A percentile compares a stretch with the other conserved stretches of the same genome.
These are phyloP conservation scores for Nelumbo lutea DNA, from an alignment of 164 flowering plant genomes.

Conservation along the genomic window DNA sequence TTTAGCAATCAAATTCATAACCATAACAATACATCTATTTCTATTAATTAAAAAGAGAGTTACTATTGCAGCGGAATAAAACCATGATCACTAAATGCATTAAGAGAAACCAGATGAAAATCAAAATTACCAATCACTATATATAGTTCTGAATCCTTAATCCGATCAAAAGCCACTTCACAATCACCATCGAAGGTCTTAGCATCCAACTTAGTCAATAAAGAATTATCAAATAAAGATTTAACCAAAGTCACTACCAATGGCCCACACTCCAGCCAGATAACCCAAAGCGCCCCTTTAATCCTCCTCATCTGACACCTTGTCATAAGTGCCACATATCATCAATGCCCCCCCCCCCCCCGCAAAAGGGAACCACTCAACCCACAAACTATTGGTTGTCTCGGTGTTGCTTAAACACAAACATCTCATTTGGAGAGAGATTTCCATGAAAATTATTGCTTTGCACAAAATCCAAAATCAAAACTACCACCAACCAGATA, in stretches of 20 bases:
- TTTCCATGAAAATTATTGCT: constrained; percentile 59
- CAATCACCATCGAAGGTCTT: constrained; percentile 13
- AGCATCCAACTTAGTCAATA: constrained; percentile 32
- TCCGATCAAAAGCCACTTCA: constrained; percentile 17
- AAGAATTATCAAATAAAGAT: constrained; percentile 38
- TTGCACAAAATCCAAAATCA: constrained; percentile 63
- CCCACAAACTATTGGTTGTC: constrained; percentile 29
- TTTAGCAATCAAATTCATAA: no score
- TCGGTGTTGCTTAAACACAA: constrained; percentile 38
- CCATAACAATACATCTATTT: no score
- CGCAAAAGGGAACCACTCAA: constrained; percentile 64
- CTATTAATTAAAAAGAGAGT: no score
- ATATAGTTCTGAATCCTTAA: constrained; percentile 53
- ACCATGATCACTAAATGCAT: no score
- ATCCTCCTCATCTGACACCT: constrained; percentile 58
- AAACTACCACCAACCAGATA: constrained; percentile 51
- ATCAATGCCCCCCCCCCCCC: constrained; percentile 75
- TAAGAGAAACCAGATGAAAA: no score
- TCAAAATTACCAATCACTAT: no score
- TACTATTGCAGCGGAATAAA: no score
- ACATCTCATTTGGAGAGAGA: constrained; percentile 54
- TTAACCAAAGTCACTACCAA: constrained; percentile 37
- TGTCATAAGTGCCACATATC: constrained; percentile 66
- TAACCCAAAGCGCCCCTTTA: constrained; percentile 46
- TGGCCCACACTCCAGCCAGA: constrained; percentile 65